phyloP scores from a whole-genome alignment of 768 basidiomycete genomes.

The Hemileccinum impolitum region DNA sequence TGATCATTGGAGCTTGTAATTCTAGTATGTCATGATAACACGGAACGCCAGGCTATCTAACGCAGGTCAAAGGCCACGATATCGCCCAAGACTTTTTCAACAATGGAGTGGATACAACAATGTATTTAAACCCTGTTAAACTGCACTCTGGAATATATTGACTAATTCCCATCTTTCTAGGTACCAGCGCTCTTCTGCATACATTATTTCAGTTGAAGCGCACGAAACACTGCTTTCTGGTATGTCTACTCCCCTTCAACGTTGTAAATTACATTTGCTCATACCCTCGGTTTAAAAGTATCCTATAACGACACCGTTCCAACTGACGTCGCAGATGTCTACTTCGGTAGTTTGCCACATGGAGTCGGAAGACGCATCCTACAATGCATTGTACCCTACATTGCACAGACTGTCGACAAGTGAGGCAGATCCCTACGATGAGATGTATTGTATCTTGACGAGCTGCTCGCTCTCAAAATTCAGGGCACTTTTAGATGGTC shows the following conservation, averaged over 20 bases:
- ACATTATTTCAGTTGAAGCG: slow-evolving; percentile 12
- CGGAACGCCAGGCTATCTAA: too few relatives aligned
- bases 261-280: background rate
- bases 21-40: slow-evolving; percentile 37
- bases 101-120: slow-evolving; percentile 29
- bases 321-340: slow-evolving; percentile 20
- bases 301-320: slow-evolving; percentile 20
- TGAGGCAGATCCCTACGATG: background rate
- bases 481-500: slow-evolving; percentile 37
- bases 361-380: slow-evolving; percentile 12
- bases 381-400: slow-evolving; percentile 15
- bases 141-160: background rate
- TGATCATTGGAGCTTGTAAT: slow-evolving; percentile 67
- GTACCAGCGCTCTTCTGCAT: slow-evolving; percentile 26
- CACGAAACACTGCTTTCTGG: slow-evolving; percentile 7
- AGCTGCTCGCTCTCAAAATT: background rate
- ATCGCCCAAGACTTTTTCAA: slow-evolving; percentile 35
- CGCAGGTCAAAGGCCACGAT: slow-evolving; percentile 30
- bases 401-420: slow-evolving; percentile 26
- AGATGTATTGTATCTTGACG: too few relatives aligned
- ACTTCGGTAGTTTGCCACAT: slow-evolving; percentile 13
- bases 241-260: slow-evolving; percentile 1
- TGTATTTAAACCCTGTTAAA: slow-evolving; percentile 11
- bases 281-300: background rate
- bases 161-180: slow-evolving; percentile 10